Evolutionary conservation across 2,329 filamentous ascomycete genomes (phyloP).

Genomic region (Penicillium sp.): DNA sequence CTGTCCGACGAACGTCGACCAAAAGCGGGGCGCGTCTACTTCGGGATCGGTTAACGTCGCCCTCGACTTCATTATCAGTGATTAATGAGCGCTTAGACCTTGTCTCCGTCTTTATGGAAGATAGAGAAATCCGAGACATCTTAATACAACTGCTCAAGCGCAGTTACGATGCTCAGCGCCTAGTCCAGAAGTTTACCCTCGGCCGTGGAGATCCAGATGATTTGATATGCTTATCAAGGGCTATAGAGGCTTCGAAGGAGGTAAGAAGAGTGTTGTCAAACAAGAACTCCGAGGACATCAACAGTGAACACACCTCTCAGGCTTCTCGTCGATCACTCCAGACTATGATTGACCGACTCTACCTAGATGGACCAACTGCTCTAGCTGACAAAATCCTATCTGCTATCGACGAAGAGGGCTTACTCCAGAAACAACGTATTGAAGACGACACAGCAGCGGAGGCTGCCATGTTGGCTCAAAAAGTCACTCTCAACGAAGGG

Average conservation of each 20-base stretch:
- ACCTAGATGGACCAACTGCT: constrained; percentile 66
- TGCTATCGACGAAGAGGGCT: constrained; percentile 90
- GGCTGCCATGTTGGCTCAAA: constrained; percentile 74
- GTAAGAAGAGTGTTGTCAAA: constrained; percentile 53
- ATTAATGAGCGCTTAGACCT: constrained; percentile 83
- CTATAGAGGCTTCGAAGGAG: constrained; percentile 74
- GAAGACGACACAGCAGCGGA: constrained; percentile 74
- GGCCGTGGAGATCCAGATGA: constrained; percentile 93
- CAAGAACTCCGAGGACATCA: constrained; percentile 28
- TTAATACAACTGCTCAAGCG: constrained; percentile 70
- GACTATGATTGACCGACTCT: constrained; percentile 38
- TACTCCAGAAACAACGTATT: constrained; percentile 78
- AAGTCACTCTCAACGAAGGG: constrained; percentile 71
- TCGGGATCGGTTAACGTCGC: constrained; percentile 81
- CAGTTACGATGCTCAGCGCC: constrained; percentile 83
- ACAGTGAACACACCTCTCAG: constrained; percentile 25
- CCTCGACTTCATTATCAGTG: constrained; percentile 80
- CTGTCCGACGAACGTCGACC: constrained; percentile 86
- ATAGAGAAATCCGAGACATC: constrained; percentile 71
- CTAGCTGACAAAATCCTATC: constrained; percentile 73
- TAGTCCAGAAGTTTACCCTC: constrained; percentile 92
- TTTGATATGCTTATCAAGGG: constrained; percentile 79
- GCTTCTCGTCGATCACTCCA: constrained; percentile 33
- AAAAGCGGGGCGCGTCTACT: constrained; percentile 87
- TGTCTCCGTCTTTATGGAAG: constrained; percentile 73